phyloP scores from a whole-genome alignment of 768 basidiomycete genomes.

The Dendrothele bispora region DNA sequence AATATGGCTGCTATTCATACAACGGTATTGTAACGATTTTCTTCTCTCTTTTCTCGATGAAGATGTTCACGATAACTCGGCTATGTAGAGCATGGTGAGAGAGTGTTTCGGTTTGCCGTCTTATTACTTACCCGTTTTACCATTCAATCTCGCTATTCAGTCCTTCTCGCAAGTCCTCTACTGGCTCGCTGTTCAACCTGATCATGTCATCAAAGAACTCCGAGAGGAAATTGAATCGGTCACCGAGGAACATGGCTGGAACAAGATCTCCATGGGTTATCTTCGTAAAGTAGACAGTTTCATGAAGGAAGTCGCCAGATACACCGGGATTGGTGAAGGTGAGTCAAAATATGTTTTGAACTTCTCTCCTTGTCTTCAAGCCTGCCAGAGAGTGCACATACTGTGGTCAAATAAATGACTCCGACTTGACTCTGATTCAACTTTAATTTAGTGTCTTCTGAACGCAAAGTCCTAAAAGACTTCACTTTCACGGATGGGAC shows the following conservation, averaged over 20 bases:
- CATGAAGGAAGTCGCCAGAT: too few relatives aligned
- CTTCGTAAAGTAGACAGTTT: too few relatives aligned
- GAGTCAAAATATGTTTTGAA: too few relatives aligned
- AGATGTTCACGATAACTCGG: too few relatives aligned
- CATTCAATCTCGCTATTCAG: too few relatives aligned
- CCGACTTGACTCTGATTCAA: slow-evolving; percentile 8
- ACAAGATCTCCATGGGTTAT: too few relatives aligned
- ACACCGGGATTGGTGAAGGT: too few relatives aligned
- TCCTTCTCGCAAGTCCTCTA: slow-evolving; percentile 28
- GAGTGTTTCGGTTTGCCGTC: neutral
- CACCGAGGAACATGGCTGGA: slow-evolving; percentile 35
- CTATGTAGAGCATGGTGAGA: slow-evolving; percentile 2
- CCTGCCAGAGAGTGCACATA: too few relatives aligned
- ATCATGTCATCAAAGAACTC: slow-evolving; percentile 27
- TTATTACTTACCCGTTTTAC: neutral
- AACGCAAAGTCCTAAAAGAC: too few relatives aligned
- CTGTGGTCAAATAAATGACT: neutral
- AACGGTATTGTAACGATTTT: neutral
- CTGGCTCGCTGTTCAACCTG: slow-evolving; percentile 27
- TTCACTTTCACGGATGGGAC: too few relatives aligned
- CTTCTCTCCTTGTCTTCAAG: too few relatives aligned
- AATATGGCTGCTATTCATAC: slow-evolving; percentile 46
- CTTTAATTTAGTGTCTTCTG: too few relatives aligned
- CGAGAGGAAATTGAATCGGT: slow-evolving; percentile 31
- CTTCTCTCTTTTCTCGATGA: neutral